These are phyloP conservation scores for Colletotrichum sp. DNA, from an alignment of 2,329 filamentous ascomycete species.

Conservation along the genomic window DNA sequence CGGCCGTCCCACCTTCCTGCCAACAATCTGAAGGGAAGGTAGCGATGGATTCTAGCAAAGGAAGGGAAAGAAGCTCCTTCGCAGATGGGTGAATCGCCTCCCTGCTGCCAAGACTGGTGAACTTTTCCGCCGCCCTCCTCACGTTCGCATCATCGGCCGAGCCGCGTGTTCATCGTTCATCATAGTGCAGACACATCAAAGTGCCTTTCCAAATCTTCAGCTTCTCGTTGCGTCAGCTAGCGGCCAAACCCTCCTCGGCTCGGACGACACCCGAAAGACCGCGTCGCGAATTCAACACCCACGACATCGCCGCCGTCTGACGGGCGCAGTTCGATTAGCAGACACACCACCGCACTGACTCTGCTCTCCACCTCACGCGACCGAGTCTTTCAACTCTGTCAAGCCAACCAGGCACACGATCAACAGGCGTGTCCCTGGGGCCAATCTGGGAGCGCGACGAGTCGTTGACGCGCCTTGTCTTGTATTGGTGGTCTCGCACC, in stretches of 20 bases:
- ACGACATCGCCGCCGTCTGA: background rate
- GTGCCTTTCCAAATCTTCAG: background rate
- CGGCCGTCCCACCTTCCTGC: background rate
- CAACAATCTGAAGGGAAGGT: background rate
- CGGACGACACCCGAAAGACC: background rate
- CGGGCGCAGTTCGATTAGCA: background rate
- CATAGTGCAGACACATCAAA: background rate
- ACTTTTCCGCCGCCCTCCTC: background rate
- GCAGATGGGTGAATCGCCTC: background rate
- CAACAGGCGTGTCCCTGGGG: background rate
- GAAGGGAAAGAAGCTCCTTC: background rate
- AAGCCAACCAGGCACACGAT: background rate
- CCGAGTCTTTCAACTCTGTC: background rate
- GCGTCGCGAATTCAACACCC: background rate
- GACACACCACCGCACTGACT: background rate
- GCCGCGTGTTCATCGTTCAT: background rate
- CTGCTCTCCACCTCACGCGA: background rate
- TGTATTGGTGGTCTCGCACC: background rate
- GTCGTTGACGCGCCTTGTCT: background rate
- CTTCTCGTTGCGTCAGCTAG: background rate
- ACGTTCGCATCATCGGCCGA: background rate
- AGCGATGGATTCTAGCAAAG: background rate
- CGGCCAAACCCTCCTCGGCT: background rate
- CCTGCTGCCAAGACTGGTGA: background rate
- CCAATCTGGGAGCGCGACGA: background rate